These are phyloP conservation scores for Penicillium concentricum DNA, from an alignment of 2,329 filamentous ascomycete genomes.

Conservation along the genomic window DNA sequence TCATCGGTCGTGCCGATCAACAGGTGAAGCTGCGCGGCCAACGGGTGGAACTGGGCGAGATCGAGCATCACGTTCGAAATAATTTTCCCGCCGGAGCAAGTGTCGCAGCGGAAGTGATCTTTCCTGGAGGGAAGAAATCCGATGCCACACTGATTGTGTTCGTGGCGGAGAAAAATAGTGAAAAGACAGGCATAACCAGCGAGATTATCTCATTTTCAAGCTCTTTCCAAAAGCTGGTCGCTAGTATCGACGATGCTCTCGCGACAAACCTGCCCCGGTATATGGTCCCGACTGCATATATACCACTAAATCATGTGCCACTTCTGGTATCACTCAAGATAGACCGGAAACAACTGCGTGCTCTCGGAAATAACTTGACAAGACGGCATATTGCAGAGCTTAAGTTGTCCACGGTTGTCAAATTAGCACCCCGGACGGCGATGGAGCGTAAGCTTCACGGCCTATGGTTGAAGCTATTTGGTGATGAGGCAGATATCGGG, in stretches of 20 bases:
- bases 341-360: constrained; percentile 32
- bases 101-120: constrained; percentile 45
- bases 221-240: constrained; percentile 29
- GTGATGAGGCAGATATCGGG: constrained; percentile 24
- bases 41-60: constrained; percentile 24
- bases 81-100: constrained; percentile 43
- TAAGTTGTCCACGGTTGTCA: constrained; percentile 3
- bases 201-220: constrained; percentile 1
- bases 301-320: constrained; percentile 41
- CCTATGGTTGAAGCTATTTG: constrained; percentile 27
- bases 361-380: constrained; percentile 6
- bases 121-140: constrained; percentile 21
- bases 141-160: constrained; percentile 52
- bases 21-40: constrained; percentile 9
- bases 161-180: constrained; percentile 33
- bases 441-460: constrained; percentile 31
- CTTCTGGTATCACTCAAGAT: constrained; percentile 33
- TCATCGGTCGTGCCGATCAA: constrained; percentile 2
- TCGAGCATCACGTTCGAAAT: constrained; percentile 29
- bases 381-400: constrained; percentile 16
- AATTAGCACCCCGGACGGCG: constrained; percentile 21
- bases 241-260: constrained; percentile 32
- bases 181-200: constrained; percentile 21
- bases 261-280: constrained; percentile 36
- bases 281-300: constrained; percentile 41